phyloP scores from a whole-genome alignment of 257 asterid genomes.

The Nicotiana benthamiana region DNA sequence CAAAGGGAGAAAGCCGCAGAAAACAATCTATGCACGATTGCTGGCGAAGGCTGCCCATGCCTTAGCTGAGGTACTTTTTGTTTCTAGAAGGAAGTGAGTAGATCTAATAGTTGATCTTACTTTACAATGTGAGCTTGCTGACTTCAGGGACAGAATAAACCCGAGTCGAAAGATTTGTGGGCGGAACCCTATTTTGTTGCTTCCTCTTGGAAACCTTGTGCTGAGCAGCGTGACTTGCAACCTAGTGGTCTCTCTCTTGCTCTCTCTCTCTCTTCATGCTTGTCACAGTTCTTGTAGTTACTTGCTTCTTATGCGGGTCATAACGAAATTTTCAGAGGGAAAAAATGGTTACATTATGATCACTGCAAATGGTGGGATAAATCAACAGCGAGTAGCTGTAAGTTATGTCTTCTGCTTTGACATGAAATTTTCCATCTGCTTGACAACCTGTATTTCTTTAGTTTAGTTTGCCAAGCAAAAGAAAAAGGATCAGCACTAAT shows the following conservation, averaged over 20 bases:
- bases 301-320: conserved; percentile 1
- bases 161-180: conserved; percentile 94
- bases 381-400: conserved; percentile 99
- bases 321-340: conserved; percentile 48
- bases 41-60: conserved; percentile 92
- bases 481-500: background rate
- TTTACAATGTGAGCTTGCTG: conserved; percentile 2
- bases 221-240: conserved; percentile 57
- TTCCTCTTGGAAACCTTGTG: conserved; percentile 89
- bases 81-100: conserved; percentile 4
- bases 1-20: conserved; percentile 68
- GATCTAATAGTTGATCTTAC: background rate
- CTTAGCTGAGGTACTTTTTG: conserved; percentile 65
- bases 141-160: conserved; percentile 64
- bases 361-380: conserved; percentile 98
- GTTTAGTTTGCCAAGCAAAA: background rate
- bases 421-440: background rate
- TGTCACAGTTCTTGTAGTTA: conserved; percentile 6
- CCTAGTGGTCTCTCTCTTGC: conserved; percentile 55
- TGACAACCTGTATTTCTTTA: background rate
- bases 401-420: conserved; percentile 27
- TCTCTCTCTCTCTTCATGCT: conserved; percentile 3
- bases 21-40: conserved; percentile 71
- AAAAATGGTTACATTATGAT: conserved; percentile 71
- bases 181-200: conserved; percentile 67